phyloP scores from a whole-genome alignment of 2,329 filamentous ascomycete species.

The Stagonosporopsis tanaceti region DNA sequence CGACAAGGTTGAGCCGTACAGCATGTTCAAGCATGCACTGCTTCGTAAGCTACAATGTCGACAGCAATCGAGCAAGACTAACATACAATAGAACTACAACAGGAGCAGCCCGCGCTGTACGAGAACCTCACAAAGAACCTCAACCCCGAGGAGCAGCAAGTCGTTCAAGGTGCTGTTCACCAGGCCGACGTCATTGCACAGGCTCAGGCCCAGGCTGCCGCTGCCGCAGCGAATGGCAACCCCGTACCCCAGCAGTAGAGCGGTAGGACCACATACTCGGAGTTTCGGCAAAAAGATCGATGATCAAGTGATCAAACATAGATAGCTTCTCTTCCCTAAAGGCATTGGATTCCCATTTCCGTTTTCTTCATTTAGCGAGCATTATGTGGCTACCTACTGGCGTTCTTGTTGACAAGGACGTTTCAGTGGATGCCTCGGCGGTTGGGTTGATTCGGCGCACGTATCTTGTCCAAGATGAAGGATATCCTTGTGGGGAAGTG shows the following conservation, averaged over 20 bases:
- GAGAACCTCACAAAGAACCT: constrained; percentile 79
- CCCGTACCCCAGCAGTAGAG: constrained; percentile 30
- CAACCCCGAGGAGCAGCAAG: constrained; percentile 78
- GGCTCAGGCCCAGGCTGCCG: constrained; percentile 34
- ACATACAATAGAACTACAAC: constrained; percentile 75
- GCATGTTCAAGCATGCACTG: constrained; percentile 82
- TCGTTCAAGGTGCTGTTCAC: constrained; percentile 80
- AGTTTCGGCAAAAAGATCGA: constrained; percentile 3
- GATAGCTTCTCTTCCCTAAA: constrained; percentile 31
- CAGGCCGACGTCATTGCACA: constrained; percentile 67
- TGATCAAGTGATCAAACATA: constrained; percentile 21
- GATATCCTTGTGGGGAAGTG: constrained; percentile 16
- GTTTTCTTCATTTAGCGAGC: constrained; percentile 43
- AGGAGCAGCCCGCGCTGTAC: constrained; percentile 90
- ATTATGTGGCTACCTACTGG: constrained; percentile 34
- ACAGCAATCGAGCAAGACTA: constrained; percentile 9
- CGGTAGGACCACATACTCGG: background rate
- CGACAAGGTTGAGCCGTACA: constrained; percentile 94
- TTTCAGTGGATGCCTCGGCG: constrained; percentile 25
- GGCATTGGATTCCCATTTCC: constrained; percentile 33
- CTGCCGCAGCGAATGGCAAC: constrained; percentile 32
- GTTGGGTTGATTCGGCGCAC: constrained; percentile 27
- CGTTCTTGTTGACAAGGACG: constrained; percentile 34
- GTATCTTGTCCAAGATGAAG: constrained; percentile 19
- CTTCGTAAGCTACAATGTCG: constrained; percentile 70